These are phyloP conservation scores for Ceratocystis albifundus DNA, from an alignment of 2,329 filamentous ascomycete genomes.

Conservation along the genomic window DNA sequence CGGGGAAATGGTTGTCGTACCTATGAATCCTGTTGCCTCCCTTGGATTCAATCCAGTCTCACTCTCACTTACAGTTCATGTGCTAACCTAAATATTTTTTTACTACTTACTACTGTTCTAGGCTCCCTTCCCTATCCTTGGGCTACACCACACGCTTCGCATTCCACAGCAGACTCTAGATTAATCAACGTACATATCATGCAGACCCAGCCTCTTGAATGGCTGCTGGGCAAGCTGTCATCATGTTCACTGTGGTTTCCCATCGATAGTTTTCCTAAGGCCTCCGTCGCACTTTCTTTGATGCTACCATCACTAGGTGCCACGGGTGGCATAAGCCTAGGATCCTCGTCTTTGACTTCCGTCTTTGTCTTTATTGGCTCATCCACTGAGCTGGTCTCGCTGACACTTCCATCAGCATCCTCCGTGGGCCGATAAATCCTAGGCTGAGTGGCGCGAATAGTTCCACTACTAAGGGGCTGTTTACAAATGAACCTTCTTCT, in stretches of 20 bases:
- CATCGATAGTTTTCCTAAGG: neutral
- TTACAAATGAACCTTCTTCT: neutral
- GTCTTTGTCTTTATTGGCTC: neutral
- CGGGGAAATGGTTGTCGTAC: neutral
- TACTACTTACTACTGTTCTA: neutral
- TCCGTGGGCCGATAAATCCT: neutral
- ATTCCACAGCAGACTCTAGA: neutral
- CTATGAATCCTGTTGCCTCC: neutral
- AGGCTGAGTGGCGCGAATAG: neutral
- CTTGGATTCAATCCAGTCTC: neutral
- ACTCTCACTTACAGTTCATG: neutral
- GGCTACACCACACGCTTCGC: neutral
- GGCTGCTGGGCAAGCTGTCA: neutral
- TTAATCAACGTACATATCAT: neutral
- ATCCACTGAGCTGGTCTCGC: conserved; percentile 7
- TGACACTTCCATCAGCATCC: neutral
- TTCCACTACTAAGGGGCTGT: neutral
- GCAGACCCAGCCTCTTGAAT: neutral
- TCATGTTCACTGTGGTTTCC: neutral
- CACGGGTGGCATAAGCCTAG: neutral
- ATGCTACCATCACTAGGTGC: neutral
- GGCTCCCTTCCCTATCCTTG: neutral
- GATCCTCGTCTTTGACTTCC: neutral
- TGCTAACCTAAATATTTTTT: neutral
- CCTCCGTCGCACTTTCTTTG: neutral